Conservation (phyloP, 2,329 filamentous ascomycete genomes). For the Cercospora citrullina region DNA sequence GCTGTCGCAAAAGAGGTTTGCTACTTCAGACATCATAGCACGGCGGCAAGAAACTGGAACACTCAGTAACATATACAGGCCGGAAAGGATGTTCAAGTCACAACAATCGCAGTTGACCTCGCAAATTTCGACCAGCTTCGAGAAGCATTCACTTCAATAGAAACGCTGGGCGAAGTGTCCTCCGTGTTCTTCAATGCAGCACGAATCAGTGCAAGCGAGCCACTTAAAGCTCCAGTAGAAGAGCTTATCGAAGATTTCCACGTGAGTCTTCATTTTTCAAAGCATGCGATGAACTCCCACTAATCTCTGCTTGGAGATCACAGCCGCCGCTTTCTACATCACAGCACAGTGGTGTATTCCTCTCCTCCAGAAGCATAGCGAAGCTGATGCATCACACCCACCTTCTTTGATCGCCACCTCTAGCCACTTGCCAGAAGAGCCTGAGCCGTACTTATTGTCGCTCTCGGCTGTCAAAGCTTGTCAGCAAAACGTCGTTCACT, state of each 20-base stretch:
- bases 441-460: slow-evolving; percentile 7
- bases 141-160: slow-evolving; percentile 12
- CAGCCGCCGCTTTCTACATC: slow-evolving; percentile 17
- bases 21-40: not conserved
- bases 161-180: slow-evolving; percentile 17
- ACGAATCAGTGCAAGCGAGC: slow-evolving; percentile 11
- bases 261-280: not conserved
- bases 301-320: not conserved
- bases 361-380: not conserved
- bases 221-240: slow-evolving; percentile 13
- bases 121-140: slow-evolving; percentile 13
- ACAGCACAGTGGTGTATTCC: slow-evolving; percentile 20
- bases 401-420: slow-evolving; percentile 19
- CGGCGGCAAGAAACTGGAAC: too few species aligned
- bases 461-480: slow-evolving; percentile 20
- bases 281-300: not conserved
- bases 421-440: slow-evolving; percentile 17
- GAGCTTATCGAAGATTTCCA: slow-evolving; percentile 22
- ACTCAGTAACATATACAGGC: too few species aligned
- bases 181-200: slow-evolving; percentile 24
- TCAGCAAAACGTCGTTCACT: slow-evolving; percentile 20
- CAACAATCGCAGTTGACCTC: slow-evolving; percentile 12
- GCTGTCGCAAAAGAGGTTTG: not conserved
- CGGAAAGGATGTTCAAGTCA: slow-evolving; percentile 7
- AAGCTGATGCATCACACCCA: not conserved